phyloP scores from a whole-genome alignment of 495 filamentous ascomycete genomes.

The Xylaria intraflava region DNA sequence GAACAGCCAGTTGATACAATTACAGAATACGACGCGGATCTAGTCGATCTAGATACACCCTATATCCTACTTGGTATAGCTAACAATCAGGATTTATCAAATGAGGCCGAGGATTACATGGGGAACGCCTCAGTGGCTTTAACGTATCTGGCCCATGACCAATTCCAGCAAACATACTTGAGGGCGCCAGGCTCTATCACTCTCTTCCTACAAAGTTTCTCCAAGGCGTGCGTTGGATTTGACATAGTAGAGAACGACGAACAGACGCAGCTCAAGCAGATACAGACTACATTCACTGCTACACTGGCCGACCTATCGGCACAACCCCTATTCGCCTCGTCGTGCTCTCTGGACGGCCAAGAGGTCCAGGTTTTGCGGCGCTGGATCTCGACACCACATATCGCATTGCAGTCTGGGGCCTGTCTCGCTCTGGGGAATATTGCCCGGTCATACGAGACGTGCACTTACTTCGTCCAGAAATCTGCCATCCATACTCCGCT shows the following conservation, averaged over 20 bases:
- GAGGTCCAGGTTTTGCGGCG: conserved; percentile 42
- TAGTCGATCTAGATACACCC: conserved; percentile 29
- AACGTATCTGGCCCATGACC: conserved; percentile 36
- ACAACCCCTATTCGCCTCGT: conserved; percentile 44
- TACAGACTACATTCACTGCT: conserved; percentile 50
- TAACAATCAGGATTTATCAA: conserved; percentile 7
- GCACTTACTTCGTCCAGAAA: conserved; percentile 49
- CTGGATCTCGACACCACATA: conserved; percentile 41
- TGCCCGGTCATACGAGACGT: conserved; percentile 62
- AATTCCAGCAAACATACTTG: conserved; percentile 40
- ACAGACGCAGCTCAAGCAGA: conserved; percentile 44
- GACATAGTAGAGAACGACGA: conserved; percentile 38
- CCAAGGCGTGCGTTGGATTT: conserved; percentile 24
- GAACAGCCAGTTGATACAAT: conserved; percentile 2
- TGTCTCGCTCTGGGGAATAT: conserved; percentile 74
- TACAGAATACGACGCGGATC: conserved; percentile 31
- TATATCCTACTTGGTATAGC: conserved; percentile 30
- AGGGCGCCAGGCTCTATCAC: conserved; percentile 23
- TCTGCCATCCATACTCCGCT: conserved; percentile 50
- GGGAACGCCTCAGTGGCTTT: conserved; percentile 31
- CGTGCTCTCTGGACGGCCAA: conserved; percentile 31
- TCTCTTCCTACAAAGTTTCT: conserved; percentile 28
- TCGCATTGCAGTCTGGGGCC: conserved; percentile 56
- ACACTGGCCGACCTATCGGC: conserved; percentile 59
- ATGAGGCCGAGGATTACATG: conserved; percentile 32